phyloP scores from a whole-genome alignment of 768 basidiomycete species.

The Boletus reticulatus region DNA sequence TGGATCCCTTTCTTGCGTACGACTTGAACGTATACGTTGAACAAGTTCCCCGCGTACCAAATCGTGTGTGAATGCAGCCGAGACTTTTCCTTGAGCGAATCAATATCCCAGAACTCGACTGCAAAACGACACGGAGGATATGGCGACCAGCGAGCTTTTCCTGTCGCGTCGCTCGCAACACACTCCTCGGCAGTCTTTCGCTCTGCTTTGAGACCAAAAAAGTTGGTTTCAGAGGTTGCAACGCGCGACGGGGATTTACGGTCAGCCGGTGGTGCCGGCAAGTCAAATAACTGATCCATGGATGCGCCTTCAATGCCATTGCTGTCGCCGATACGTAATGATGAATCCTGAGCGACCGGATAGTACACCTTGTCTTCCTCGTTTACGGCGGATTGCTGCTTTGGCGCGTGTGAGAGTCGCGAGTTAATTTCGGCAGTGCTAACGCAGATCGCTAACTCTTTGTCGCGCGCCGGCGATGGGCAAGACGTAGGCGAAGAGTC shows the following conservation, averaged over 20 bases:
- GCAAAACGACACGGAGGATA: slow-evolving; percentile 81
- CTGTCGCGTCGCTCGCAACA: slow-evolving; percentile 41
- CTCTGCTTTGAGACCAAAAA: slow-evolving; percentile 60
- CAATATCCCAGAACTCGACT: slow-evolving; percentile 90
- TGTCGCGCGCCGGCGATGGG: slow-evolving; percentile 39
- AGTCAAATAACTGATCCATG: slow-evolving; percentile 71
- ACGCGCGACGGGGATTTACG: slow-evolving; percentile 27
- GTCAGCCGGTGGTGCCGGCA: slow-evolving; percentile 22
- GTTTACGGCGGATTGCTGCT: slow-evolving; percentile 8
- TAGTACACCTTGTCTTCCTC: slow-evolving; percentile 47
- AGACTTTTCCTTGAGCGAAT: slow-evolving; percentile 79
- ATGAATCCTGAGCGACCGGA: slow-evolving; percentile 66
- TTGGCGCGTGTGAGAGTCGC: slow-evolving; percentile 24
- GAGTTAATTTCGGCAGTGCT: slow-evolving; percentile 51
- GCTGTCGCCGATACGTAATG: slow-evolving; percentile 72
- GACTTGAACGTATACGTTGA: slow-evolving; percentile 87
- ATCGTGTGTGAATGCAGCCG: slow-evolving; percentile 81
- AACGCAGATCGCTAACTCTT: slow-evolving; percentile 66
- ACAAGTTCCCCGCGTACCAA: slow-evolving; percentile 87
- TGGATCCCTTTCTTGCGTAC: slow-evolving; percentile 80
- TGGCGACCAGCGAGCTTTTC: slow-evolving; percentile 57
- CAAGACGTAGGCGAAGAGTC: slow-evolving; percentile 34
- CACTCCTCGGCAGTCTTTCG: slow-evolving; percentile 42
- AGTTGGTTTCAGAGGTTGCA: slow-evolving; percentile 47
- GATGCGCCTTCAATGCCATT: slow-evolving; percentile 49